Evolutionary conservation across 2,329 filamentous ascomycete species (phyloP), one percentile per base, ranked within the genome.

Genomic region (Phaeophleospora eucalypticola): DNA sequence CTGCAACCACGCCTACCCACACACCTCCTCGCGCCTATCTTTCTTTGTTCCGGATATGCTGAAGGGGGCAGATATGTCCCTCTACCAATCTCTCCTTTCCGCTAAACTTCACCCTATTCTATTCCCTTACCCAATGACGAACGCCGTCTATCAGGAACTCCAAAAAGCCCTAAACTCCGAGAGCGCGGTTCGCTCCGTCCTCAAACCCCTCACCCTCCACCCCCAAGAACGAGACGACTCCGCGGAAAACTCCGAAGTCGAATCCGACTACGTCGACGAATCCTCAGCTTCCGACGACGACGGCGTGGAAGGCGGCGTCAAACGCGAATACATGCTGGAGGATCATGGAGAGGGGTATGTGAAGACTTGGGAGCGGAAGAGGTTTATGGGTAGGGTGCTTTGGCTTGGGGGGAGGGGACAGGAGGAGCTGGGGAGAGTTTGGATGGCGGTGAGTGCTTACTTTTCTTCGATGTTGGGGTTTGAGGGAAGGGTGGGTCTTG

Each of bases 41-140:
- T 42, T 48, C 21, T 50, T 58, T 32, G 33, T 63, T 4, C 58
- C 58, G 3, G 33, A 37, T 12, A 49, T 47, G 19, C 56, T 62
- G 19, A 60, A 62, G 38, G 61, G 58, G 9, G 49, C 48, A 14
- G 61, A 62, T 42, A 58, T 63, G 56, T 52, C 51, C 8, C 18
- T 59, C 9, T 61, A 54, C 39, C 54, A 58, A 20, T 46, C 49
- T 10, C 41, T 46, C 3, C 15, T 20, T 14, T 58, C 52, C 12
- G 36, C 53, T 24, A 18, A 19, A 14, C 41, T 51, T 15, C 34
- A 6, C 34, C 7, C 14, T n/a, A 17, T 36, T 6, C 34, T 36
- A 6, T 6, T 15, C 7, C 34, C 34, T 7, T 29, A 29, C 24
- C 24, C 24, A 7, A 8, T 17, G 7, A 36, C 34, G 34, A 7